phyloP scores from a whole-genome alignment of 306 rosid genomes.

The Calophaca sinica region DNA sequence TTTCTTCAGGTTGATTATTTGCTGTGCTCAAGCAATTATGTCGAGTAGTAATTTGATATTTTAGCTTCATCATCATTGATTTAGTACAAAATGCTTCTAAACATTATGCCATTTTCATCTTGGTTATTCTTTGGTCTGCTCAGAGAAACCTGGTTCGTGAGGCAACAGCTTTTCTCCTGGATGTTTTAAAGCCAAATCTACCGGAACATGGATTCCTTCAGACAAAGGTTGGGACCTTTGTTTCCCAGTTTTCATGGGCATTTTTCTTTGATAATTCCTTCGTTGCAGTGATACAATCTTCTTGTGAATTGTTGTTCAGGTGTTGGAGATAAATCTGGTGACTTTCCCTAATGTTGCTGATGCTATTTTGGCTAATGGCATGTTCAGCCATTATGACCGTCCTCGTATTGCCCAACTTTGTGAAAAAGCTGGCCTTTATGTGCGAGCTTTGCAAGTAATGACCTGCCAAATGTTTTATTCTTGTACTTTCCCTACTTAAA shows the following conservation, averaged over 20 bases:
- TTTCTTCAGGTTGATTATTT: constrained; percentile 87
- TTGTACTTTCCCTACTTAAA: constrained; percentile 14
- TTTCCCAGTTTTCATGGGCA: constrained; percentile 21
- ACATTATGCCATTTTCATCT: constrained; percentile 25
- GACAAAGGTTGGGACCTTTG: constrained; percentile 70
- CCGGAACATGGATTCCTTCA: constrained; percentile 96
- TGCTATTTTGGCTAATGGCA: constrained; percentile 98
- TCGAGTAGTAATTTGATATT: constrained; percentile 29
- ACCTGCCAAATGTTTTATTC: constrained; percentile 41
- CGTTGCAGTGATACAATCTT: constrained; percentile 34
- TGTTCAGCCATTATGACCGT: constrained; percentile 99
- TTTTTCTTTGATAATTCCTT: constrained; percentile 27
- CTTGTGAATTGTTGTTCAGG: constrained; percentile 61
- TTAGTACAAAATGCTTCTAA: constrained; percentile 11
- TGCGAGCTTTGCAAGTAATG: constrained; percentile 94
- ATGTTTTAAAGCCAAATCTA: constrained; percentile 95
- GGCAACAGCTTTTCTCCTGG: constrained; percentile 96
- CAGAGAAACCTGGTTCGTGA: constrained; percentile 99
- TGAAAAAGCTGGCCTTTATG: constrained; percentile 96
- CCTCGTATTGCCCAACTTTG: constrained; percentile 98
- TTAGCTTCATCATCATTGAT: constrained; percentile 24
- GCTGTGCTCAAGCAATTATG: constrained; percentile 33
- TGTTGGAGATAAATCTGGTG: constrained; percentile 96
- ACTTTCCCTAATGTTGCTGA: constrained; percentile 99
- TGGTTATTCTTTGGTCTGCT: constrained; percentile 40